Conservation (phyloP, 73 alveolate genomes). For the Paramecium bursaria region DNA sequence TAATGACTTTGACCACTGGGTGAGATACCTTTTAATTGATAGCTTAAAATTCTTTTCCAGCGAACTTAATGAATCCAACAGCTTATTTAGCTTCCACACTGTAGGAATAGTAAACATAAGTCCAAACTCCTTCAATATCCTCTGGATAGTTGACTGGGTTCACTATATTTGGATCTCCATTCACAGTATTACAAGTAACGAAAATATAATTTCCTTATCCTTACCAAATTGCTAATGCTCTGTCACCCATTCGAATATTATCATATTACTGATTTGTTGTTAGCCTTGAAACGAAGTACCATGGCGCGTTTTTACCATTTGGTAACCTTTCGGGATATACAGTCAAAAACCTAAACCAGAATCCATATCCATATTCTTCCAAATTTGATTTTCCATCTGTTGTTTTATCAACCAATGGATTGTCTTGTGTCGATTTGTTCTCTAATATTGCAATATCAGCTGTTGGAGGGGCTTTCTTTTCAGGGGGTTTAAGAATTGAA, state of each 20-base stretch:
- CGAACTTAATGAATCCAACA: not conserved
- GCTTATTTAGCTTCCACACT: not conserved
- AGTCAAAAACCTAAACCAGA: not conserved
- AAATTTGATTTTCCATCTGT: not conserved
- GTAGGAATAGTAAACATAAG: conserved; percentile 35
- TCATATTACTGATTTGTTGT: not conserved
- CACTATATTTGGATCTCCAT: not conserved
- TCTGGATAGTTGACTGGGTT: not conserved
- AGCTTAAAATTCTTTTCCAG: not conserved
- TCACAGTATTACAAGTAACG: not conserved
- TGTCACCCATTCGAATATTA: conserved; percentile 11
- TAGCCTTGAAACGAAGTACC: conserved; percentile 9
- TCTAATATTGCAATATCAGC: not conserved
- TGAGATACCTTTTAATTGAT: not conserved
- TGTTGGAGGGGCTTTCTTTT: not conserved
- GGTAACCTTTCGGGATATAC: not conserved
- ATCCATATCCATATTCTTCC: conserved; percentile 21
- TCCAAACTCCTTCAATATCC: conserved; percentile 55
- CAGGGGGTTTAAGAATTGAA: not conserved
- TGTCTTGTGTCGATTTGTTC: not conserved
- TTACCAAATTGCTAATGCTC: conserved; percentile 20
- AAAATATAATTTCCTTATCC: conserved; percentile 38
- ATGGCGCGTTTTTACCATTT: not conserved
- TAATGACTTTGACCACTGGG: not conserved
- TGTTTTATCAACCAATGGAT: conserved; percentile 26